phyloP scores from a whole-genome alignment of 768 basidiomycete genomes.

The Suillus americanus region DNA sequence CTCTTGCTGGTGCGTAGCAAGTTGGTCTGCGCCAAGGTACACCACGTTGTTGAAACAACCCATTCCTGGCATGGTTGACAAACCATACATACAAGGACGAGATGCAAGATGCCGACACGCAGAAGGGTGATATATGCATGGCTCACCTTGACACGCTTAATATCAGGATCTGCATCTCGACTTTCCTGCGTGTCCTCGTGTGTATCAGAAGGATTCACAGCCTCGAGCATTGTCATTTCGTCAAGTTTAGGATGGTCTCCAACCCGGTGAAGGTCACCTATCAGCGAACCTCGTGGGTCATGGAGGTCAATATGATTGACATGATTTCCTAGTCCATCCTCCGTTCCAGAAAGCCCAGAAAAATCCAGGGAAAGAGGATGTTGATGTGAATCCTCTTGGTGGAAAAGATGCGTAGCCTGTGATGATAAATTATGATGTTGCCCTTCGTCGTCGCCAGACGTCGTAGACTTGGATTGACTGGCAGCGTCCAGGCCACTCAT shows the following conservation, averaged over 20 bases:
- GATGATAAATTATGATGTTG: conserved; percentile 33
- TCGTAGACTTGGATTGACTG: conserved; percentile 24
- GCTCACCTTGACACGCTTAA: conserved; percentile 84
- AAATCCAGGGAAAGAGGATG: conserved; percentile 29
- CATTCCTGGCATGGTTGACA: conserved; percentile 19
- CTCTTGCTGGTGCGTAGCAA: conserved; percentile 17
- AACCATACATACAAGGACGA: conserved; percentile 17
- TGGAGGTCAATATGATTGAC: conserved; percentile 27
- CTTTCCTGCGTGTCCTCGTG: conserved; percentile 62
- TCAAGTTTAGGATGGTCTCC: conserved; percentile 30
- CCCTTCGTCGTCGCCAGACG: conserved; percentile 24
- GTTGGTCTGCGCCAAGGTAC: conserved; percentile 10
- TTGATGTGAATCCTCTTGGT: conserved; percentile 32
- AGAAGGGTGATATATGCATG: conserved; percentile 16
- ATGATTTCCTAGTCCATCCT: conserved; percentile 25
- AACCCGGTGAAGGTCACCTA: conserved; percentile 35
- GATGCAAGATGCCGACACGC: conserved; percentile 14
- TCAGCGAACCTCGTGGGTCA: conserved; percentile 32
- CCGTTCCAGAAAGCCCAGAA: conserved; percentile 26
- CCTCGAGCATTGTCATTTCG: conserved; percentile 34
- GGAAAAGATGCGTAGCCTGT: conserved; percentile 26
- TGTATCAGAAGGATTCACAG: conserved; percentile 37
- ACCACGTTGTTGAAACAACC: conserved; percentile 28
- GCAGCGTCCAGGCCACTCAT: conserved; percentile 45
- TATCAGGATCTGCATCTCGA: conserved; percentile 65